phyloP scores from a whole-genome alignment of 176 grass and related monocot genomes.

The Guadua angustifolia region DNA sequence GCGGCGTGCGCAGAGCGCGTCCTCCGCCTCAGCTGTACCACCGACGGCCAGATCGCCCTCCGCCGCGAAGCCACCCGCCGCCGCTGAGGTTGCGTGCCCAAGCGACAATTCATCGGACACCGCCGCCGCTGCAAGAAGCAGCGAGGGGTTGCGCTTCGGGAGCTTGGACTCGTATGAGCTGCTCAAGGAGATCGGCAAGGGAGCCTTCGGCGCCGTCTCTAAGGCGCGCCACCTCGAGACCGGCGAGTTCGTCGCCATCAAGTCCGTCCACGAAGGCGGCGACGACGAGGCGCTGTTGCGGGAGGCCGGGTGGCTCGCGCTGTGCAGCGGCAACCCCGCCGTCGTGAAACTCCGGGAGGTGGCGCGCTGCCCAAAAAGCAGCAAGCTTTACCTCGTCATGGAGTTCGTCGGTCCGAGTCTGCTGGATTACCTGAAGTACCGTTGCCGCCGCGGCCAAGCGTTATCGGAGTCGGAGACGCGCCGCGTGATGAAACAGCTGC shows the following conservation, averaged over 20 bases:
- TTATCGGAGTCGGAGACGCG: too few species aligned
- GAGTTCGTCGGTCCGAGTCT: background rate
- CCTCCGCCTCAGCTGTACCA: too few species aligned
- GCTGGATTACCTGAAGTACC: background rate
- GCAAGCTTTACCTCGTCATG: background rate
- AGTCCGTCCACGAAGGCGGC: background rate
- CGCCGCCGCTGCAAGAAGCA: background rate
- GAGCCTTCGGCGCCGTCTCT: background rate
- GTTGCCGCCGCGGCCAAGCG: too few species aligned
- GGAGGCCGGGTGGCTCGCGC: background rate
- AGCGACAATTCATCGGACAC: too few species aligned
- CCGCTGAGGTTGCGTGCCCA: too few species aligned
- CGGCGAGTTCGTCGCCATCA: background rate
- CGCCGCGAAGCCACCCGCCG: accelerated
- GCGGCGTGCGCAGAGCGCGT: too few species aligned
- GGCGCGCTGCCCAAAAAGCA: background rate
- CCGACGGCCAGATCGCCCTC: accelerated
- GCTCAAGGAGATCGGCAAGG: background rate
- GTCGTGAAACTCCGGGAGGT: background rate
- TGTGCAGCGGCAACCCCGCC: background rate
- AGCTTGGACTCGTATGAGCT: background rate
- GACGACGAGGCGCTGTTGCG: background rate
- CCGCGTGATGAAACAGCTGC: background rate
- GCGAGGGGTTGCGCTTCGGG: background rate
- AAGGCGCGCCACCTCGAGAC: background rate